Base-by-base conservation (phyloP, 768 basidiomycete species). In the Pleurotus cornucopiae region DNA sequence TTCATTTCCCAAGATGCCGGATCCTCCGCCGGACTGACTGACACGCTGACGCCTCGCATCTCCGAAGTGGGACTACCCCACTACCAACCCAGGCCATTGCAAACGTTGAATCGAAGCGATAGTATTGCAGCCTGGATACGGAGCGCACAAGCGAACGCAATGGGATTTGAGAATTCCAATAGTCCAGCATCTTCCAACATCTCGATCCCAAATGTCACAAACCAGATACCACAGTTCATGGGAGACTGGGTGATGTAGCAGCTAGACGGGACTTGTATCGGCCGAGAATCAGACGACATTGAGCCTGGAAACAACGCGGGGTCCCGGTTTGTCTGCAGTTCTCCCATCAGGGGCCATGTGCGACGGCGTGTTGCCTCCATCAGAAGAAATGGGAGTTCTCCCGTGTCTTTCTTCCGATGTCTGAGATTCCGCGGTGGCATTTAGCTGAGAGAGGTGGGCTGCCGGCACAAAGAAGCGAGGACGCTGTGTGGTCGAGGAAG, bases 301-400 rank as follows among this genome's bases (percentile, higher is more conserved):
- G 21, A 40, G 41, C 39, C 34, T 44, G n/a, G 41, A n/a, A n/a
- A 21, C 41, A 44, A 21, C 41, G 11, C 20, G 48, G 16, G 37
- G 14, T 53, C 39, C 18, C 12, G 21, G 16, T 18, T 53, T n/a
- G 37, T 5, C 14, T 20, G 54, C 46, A 54, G 58, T 44, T 44
- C 58, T 61, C 39, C 49, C 48, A 18, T 58, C 45, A 60, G 64
- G 18, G 64, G 69, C 58, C 58, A 67, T 63, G 60, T 64, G 67
- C 20, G 71, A 69, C 20, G 84, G 83, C 37, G 84, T 79, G 48
- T 72, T 70, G 20, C 78, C 81, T n/a, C 83, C 84, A 65, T 85
- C 77, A 18, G 77, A 80, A 25, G 85, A 85, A 56, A 72, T 81
- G 0, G 84, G 85, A 14, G 84, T 86, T 63, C 80, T 70, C 46